Percentiles rank a stretch among this genome's conserved stretches.
Evolutionary conservation across 306 rosid species (phyloP).

Genomic region (Acacia melanoxylon): DNA sequence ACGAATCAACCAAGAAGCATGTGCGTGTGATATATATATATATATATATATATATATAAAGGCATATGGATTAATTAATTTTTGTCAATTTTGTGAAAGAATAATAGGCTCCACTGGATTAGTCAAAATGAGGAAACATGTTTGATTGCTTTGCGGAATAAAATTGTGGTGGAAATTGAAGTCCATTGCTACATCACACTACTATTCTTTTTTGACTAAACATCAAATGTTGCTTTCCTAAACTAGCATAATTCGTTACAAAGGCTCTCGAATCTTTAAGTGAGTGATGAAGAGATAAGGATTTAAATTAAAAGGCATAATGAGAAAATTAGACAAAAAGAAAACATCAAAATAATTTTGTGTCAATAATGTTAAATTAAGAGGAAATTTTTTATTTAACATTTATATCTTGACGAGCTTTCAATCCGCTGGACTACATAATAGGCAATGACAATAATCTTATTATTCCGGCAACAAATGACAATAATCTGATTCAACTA

Average conservation of each 20-base stretch:
- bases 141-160: not conserved
- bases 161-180: constrained; percentile 29
- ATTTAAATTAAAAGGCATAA: not conserved
- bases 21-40: not conserved
- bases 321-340: not conserved
- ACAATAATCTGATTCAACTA: too few relatives aligned
- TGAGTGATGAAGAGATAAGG: not conserved
- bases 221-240: not conserved
- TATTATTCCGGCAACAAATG: too few relatives aligned
- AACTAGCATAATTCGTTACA: not conserved
- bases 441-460: too few relatives aligned
- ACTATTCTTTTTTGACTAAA: not conserved
- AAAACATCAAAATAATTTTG: not conserved
- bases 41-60: not conserved
- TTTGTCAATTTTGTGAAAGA: not conserved
- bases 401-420: not conserved
- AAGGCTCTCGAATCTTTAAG: not conserved
- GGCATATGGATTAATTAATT: too few relatives aligned
- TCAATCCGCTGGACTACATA: not conserved
- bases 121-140: not conserved
- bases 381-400: not conserved
- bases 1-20: not conserved
- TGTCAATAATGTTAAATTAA: too few relatives aligned
- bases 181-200: not conserved
- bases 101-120: not conserved